Evolutionary conservation across 257 asterid genomes (phyloP), one percentile per base, ranked within the genome.

Genomic region (Nemophila menziesii): DNA sequence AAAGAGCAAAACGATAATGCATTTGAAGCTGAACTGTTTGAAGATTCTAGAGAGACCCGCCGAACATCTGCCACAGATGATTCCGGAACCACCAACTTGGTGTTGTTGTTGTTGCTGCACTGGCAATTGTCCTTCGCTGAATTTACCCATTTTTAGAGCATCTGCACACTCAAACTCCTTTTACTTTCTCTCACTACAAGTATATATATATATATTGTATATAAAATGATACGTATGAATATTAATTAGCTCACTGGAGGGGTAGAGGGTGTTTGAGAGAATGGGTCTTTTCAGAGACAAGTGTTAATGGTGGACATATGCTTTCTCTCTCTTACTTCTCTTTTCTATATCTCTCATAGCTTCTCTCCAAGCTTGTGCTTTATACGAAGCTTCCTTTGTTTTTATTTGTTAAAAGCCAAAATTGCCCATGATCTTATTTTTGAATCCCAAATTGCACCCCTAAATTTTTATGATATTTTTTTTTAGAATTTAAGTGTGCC

Each of bases 81-180:
- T n/a, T n/a, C n/a, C n/a, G n/a, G n/a, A n/a, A 57, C 58, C 43
- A 42, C 55, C 63, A 8, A 33, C 55, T 29, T 2, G 22, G 15
- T 43, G 18, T 24, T 14, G 23, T 18, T 39, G 70, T 15, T 52
- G 64, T 60, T 60, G 83, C 71, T 66, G 82, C 58, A 77, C 59
- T 22, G 92, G 92, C 78, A 75, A 82, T 66, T 54, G 75, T 22
- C 65, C 78, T 42, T 51, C 63, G 20, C 55, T 67, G 49, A 57
- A 54, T 63, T 85, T 80, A 63, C 95, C 95, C 95, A 85, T 85
- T 49, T 55, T 73, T 70, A 70, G 73, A 73, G 84, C 92, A 85
- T 82, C 87, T 63, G 82, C 54, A 46, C 80, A 17, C 42, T 15
- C 42, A 42, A 29, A n/a, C n/a, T n/a, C n/a, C 19, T 50, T 49